A percentile compares a stretch with the other conserved stretches of the same genome.
phyloP scores from a whole-genome alignment of 495 filamentous ascomycete genomes.

The Trichoderma erinaceum region DNA sequence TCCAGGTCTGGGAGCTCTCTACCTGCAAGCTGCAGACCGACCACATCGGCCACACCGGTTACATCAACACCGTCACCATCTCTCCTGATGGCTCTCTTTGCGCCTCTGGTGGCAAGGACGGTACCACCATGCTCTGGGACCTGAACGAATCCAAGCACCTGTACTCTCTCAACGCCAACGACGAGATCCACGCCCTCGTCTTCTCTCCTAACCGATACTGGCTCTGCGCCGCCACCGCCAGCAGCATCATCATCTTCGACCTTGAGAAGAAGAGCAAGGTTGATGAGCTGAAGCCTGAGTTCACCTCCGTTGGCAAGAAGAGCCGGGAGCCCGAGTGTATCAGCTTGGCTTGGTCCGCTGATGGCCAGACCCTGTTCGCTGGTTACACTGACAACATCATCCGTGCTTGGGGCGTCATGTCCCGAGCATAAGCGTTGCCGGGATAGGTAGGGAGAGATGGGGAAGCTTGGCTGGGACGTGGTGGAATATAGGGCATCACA shows the following conservation, averaged over 20 bases:
- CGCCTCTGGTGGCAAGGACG: constrained; percentile 98
- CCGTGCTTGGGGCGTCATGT: constrained; percentile 98
- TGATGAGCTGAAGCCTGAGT: constrained; percentile 99
- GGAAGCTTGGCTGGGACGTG: not conserved
- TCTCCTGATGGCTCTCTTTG: constrained; percentile 99
- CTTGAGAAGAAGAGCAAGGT: constrained; percentile 99
- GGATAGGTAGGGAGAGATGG: not conserved
- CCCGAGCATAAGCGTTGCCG: constrained; percentile 43
- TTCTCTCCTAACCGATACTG: constrained; percentile 99
- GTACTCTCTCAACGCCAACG: constrained; percentile 97
- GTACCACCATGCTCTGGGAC: constrained; percentile 99
- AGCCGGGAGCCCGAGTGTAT: constrained; percentile 97
- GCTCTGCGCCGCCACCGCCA: constrained; percentile 95
- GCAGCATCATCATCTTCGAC: constrained; percentile 99
- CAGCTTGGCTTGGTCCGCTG: constrained; percentile 91
- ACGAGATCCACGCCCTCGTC: constrained; percentile 99
- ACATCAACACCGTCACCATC: constrained; percentile 99
- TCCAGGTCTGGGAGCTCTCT: constrained; percentile 97
- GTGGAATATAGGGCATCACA: constrained; percentile 1
- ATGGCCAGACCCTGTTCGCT: constrained; percentile 97
- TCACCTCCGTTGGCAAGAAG: constrained; percentile 96
- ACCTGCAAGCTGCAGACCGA: constrained; percentile 99
- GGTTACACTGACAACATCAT: constrained; percentile 99
- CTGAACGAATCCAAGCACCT: constrained; percentile 99
- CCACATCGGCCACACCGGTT: constrained; percentile 99